These are phyloP conservation scores for Mallotus repandus DNA, from an alignment of 441 rosid species.

Conservation along the genomic window DNA sequence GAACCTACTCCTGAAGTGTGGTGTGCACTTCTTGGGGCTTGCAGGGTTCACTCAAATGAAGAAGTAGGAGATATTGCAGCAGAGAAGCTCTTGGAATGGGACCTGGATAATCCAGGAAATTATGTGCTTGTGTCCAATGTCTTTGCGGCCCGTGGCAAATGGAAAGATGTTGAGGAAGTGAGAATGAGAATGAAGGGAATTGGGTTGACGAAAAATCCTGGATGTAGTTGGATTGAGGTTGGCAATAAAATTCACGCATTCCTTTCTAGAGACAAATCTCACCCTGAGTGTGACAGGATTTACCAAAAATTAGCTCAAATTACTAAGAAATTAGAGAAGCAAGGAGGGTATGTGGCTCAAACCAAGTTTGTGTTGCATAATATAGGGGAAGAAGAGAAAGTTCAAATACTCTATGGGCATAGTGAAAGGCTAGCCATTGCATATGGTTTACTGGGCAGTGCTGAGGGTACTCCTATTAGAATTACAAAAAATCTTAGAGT, in stretches of 20 bases:
- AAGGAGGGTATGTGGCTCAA: conserved; percentile 66
- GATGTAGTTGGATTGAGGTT: conserved; percentile 89
- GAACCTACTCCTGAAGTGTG: conserved; percentile 78
- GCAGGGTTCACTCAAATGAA: conserved; percentile 70
- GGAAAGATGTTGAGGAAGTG: conserved; percentile 66
- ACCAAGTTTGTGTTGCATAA: conserved; percentile 67
- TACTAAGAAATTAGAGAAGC: conserved; percentile 48
- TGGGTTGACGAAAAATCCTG: conserved; percentile 79
- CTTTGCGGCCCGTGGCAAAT: conserved; percentile 65
- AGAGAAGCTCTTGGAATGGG: conserved; percentile 53
- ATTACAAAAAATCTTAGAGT: conserved; percentile 75
- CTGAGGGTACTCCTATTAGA: conserved; percentile 45
- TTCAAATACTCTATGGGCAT: conserved; percentile 66
- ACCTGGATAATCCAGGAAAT: conserved; percentile 69
- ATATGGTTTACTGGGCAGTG: conserved; percentile 56
- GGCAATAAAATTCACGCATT: conserved; percentile 41
- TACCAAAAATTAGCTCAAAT: conserved; percentile 53
- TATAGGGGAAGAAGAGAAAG: conserved; percentile 63
- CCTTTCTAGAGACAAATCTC: conserved; percentile 34
- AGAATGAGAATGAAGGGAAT: conserved; percentile 65
- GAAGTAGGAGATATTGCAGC: conserved; percentile 71
- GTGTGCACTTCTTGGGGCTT: conserved; percentile 86
- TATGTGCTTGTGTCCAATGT: conserved; percentile 81
- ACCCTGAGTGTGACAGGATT: conserved; percentile 46
- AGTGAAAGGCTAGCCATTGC: conserved; percentile 89